Evolutionary conservation across 352 stramenopile genomes (phyloP).

Genomic region (Peronosclerospora sorghi): DNA sequence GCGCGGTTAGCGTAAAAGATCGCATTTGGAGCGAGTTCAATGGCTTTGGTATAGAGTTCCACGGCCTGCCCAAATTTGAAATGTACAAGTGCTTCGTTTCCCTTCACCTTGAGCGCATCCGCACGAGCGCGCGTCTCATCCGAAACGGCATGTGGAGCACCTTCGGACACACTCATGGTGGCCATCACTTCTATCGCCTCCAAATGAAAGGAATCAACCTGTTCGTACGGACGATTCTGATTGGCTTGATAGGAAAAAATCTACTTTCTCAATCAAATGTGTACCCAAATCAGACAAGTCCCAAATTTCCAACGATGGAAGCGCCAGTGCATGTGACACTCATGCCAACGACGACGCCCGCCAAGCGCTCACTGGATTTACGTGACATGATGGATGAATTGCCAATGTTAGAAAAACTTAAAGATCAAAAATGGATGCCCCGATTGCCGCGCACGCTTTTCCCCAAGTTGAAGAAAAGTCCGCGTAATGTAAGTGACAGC

Average conservation of each 20-base stretch:
- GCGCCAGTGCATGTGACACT: constrained; percentile 15
- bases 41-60: constrained; percentile 85
- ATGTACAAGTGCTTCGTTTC: constrained; percentile 72
- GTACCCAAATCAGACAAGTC: background rate
- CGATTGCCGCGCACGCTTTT: constrained; percentile 35
- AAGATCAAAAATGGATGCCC: constrained; percentile 60
- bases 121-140: constrained; percentile 48
- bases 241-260: background rate
- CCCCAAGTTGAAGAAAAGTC: constrained; percentile 12
- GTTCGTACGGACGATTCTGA: background rate
- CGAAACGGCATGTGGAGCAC: constrained; percentile 43
- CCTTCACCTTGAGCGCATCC: constrained; percentile 74
- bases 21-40: constrained; percentile 78
- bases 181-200: constrained; percentile 19
- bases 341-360: background rate
- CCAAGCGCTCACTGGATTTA: constrained; percentile 28
- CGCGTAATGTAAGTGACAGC: constrained; percentile 3
- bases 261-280: background rate
- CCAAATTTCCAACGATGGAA: constrained; percentile 8
- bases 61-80: constrained; percentile 77
- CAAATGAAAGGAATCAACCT: background rate
- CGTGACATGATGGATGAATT: constrained; percentile 55
- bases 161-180: constrained; percentile 33
- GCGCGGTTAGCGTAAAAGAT: constrained; percentile 93
- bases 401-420: constrained; percentile 37